Base-by-base conservation (phyloP, 257 asterid species). In the Capsicum baccatum region DNA sequence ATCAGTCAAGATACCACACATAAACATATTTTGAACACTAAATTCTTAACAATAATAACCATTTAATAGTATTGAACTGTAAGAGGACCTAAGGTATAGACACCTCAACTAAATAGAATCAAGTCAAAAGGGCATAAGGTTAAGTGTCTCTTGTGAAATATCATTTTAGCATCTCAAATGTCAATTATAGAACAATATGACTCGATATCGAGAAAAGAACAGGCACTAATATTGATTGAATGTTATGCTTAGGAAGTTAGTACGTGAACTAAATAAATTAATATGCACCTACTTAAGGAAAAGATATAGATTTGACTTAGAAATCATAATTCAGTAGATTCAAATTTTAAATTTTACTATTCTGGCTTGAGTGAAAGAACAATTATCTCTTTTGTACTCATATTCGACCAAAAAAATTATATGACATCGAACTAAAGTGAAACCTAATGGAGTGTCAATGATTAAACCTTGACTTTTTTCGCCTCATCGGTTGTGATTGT, bases 401-500 rank as follows among this genome's bases (percentile, higher is more conserved):
- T 52, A 74, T 54, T 26, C 63, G 26, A 76, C 33, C 0, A 76
- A 26, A 74, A 52, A 16, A 6, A 50, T 6, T 21, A 52, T 14
- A 9, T 7, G 0, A 9, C 81, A 76, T 14, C 8, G 14, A 14
- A 76, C 14, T 19, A 63, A 52, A 12, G 68, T 60, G 10, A 48
- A n/a, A 85, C 70, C 13, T 63, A 39, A 39, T 35, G 37, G 48
- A 84, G 83, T 79, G 42, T 54, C 83, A 67, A 70, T 80, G 19
- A 73, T 42, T 85, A 59, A 68, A 96, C 99, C 99, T 96, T 96
- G 89, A 91, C 85, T 42, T 89, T 94, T 80, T 87, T 87, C 59
- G 92, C 85, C 88, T 94, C 99, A 48, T 94, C 97, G 48, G 89
- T 87, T 85, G 95, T 91, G 85, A 91, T 84, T 48, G 97, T 90